Evolutionary conservation across 768 basidiomycete genomes (phyloP), one percentile per base, ranked within the genome.

Genomic region (Boletus patriciae): DNA sequence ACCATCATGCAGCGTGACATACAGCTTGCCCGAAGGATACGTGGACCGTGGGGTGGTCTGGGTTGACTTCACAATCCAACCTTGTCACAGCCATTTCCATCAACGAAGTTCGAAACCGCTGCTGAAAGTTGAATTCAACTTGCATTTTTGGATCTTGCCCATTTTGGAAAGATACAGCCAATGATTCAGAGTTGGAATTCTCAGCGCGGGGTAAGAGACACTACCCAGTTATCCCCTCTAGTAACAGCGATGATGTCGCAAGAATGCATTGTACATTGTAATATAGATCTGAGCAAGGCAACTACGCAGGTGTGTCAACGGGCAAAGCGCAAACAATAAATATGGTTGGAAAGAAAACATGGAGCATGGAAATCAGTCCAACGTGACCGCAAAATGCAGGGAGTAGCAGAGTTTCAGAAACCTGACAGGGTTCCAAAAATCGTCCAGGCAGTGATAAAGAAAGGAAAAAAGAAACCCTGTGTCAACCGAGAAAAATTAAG

Each of bases 1-100:
- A 99, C 96, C 6, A 88, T 98, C 64, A 98, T 98, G 95, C 93
- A 94, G 54, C 83, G 89, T 50, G 97, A 99, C 65, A 95, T 99
- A 55, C 96, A 98, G 66, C 86, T 99, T 50, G 97, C 97, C 23
- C 82, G 97, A 52, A 83, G 97, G 60, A 94, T 98, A 78, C 85
- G 96, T 47, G 96, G 96, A 4, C 86, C 88, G 45, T 94, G 90
- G 88, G 86, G 86, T 48, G 87, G 87, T 36, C 78, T 90, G 56
- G 83, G 80, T 57, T 87, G 62, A 78, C 25, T 40, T 16, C 21
- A 2, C 42, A 9, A 37, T 43, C 16, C 29, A 18, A 33, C 33
- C 15, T 45, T 34, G 48, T 49, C 48, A 43, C 16, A 9, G 13
- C 41, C 23, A n/a, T 38, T 43, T 25, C 25, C 25, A 25, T 25